A percentile compares a stretch with the other conserved stretches of the same genome.
Conservation (phyloP, 805 yeast species). For the Cyberlindnera amylophila region DNA sequence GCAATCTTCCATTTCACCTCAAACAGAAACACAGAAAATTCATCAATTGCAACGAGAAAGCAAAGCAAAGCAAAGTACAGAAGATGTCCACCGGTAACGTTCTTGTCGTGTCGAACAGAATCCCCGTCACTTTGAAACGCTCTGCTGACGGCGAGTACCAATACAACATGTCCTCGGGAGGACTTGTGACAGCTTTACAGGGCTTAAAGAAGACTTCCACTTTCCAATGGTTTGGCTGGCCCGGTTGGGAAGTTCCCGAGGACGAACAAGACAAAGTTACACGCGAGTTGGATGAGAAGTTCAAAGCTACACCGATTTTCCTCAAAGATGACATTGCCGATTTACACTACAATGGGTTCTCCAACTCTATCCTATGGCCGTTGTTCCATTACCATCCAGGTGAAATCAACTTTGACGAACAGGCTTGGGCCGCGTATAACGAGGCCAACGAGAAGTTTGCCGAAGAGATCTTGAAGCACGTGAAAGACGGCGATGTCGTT, state of each 20-base stretch:
- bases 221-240: conserved; percentile 99
- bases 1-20: too few relatives aligned
- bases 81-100: conserved; percentile 45
- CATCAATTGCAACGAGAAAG: too few relatives aligned
- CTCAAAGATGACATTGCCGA: conserved; percentile 88
- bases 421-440: conserved; percentile 96
- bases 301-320: conserved; percentile 88
- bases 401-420: conserved; percentile 96
- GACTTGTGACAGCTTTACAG: conserved; percentile 91
- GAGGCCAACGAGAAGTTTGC: conserved; percentile 89
- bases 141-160: conserved; percentile 60
- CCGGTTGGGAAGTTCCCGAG: conserved; percentile 82
- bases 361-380: conserved; percentile 96
- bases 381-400: conserved; percentile 98
- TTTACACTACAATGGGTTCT: conserved; percentile 93
- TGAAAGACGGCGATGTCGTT: conserved; percentile 78
- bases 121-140: conserved; percentile 88
- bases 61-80: too few relatives aligned
- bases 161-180: conserved; percentile 95
- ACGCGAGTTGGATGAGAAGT: conserved; percentile 65
- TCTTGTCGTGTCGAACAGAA: conserved; percentile 87
- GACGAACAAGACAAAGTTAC: conserved; percentile 67
- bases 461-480: conserved; percentile 59
- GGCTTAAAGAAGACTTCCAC: conserved; percentile 80
- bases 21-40: too few relatives aligned